Evolutionary conservation across 176 grass and related monocot species (phyloP).

Genomic region (Otatea glauca): DNA sequence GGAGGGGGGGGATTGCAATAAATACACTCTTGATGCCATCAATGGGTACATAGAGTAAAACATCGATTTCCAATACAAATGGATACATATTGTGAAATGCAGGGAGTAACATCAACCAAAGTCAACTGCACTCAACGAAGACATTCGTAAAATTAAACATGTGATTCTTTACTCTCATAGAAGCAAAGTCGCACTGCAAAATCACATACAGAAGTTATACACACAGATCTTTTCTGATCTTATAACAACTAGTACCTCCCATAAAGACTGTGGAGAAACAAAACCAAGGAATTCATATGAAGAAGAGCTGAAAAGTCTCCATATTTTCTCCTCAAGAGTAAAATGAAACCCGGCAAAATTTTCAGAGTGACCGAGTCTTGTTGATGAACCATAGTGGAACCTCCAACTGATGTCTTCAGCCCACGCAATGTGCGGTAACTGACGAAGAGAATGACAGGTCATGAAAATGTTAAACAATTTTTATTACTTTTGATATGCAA

Average conservation of each 20-base stretch:
- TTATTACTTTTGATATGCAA: constrained; percentile 14
- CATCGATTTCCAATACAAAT: too few relatives aligned
- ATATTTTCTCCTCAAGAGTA: constrained; percentile 37
- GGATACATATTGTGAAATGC: too few relatives aligned
- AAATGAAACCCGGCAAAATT: constrained; percentile 40
- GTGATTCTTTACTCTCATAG: too few relatives aligned
- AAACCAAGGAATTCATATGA: constrained; percentile 43
- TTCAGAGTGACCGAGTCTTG: constrained; percentile 43
- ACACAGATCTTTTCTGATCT: too few relatives aligned
- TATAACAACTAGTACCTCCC: constrained; percentile 61
- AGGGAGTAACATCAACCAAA: too few relatives aligned
- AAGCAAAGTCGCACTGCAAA: too few relatives aligned
- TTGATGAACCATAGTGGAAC: constrained; percentile 36
- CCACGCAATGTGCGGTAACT: constrained; percentile 50
- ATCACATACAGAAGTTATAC: too few relatives aligned
- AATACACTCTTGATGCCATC: too few relatives aligned
- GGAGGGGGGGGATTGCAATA: too few relatives aligned
- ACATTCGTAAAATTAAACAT: too few relatives aligned
- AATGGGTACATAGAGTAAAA: too few relatives aligned
- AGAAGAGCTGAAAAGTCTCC: constrained; percentile 64
- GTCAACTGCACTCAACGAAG: background rate
- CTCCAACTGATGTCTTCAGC: constrained; percentile 50
- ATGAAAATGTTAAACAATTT: constrained; percentile 13
- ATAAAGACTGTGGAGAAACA: constrained; percentile 74
- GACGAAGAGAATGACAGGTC: constrained; percentile 12